These are phyloP conservation scores for Globisporangium radiosum DNA, from an alignment of 352 stramenopile species.

Conservation along the genomic window DNA sequence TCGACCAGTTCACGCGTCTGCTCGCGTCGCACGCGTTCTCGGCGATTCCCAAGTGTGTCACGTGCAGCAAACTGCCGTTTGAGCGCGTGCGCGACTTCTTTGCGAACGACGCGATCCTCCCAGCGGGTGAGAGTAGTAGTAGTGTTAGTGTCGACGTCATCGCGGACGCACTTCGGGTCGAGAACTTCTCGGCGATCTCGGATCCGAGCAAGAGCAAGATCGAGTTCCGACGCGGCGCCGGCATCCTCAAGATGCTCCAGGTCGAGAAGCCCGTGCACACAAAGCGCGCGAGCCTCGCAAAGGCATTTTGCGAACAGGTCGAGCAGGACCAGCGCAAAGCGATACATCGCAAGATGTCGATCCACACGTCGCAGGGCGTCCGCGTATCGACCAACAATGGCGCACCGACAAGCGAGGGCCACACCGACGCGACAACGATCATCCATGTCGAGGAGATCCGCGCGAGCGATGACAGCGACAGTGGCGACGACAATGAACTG, in stretches of 20 bases:
- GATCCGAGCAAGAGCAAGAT: slow-evolving; percentile 77
- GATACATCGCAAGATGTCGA: not conserved
- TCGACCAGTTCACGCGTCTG: slow-evolving; percentile 54
- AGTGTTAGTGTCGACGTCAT: slow-evolving; percentile 21
- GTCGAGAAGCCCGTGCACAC: slow-evolving; percentile 53
- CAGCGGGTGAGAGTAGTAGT: not conserved
- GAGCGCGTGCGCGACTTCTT: slow-evolving; percentile 65
- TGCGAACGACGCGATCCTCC: slow-evolving; percentile 22
- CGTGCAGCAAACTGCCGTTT: slow-evolving; percentile 53
- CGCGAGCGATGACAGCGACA: slow-evolving; percentile 5
- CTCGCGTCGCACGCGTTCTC: slow-evolving; percentile 71
- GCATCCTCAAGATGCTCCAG: slow-evolving; percentile 58
- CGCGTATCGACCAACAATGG: not conserved
- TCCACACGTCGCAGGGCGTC: slow-evolving; percentile 1
- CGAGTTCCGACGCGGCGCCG: slow-evolving; percentile 53
- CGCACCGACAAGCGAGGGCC: not conserved
- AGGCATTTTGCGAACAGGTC: slow-evolving; percentile 5
- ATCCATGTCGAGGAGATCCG: slow-evolving; percentile 9
- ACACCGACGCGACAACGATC: slow-evolving; percentile 2
- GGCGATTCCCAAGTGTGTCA: slow-evolving; percentile 60
- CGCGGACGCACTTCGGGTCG: slow-evolving; percentile 20
- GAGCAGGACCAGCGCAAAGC: slow-evolving; percentile 8
- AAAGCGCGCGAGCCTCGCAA: slow-evolving; percentile 20
- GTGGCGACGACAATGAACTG: not conserved
- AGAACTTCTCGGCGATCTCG: slow-evolving; percentile 52